Conservation (phyloP, 768 basidiomycete genomes). For the Boletellus ananas region DNA sequence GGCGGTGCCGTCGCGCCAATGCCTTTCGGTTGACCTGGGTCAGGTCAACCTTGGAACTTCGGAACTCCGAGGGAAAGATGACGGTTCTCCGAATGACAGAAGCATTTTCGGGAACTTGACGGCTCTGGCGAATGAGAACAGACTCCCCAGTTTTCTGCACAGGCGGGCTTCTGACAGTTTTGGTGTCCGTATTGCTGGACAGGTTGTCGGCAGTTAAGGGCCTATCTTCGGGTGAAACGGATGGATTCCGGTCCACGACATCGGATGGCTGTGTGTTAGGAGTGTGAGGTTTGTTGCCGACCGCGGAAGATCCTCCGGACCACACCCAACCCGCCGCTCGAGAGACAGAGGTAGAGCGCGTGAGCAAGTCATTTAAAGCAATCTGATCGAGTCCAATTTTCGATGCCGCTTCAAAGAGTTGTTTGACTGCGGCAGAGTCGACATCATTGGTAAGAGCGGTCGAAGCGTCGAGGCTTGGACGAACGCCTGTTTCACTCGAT, state of each 20-base stretch:
- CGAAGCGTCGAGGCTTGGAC: constrained; percentile 24
- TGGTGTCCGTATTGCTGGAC: constrained; percentile 26
- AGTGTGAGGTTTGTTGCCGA: constrained; percentile 18
- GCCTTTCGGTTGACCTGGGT: constrained; percentile 52
- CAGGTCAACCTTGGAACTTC: constrained; percentile 53
- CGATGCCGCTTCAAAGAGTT: constrained; percentile 72
- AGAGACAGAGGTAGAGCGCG: constrained; percentile 67
- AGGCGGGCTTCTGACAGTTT: constrained; percentile 27
- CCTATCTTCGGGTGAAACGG: constrained; percentile 22
- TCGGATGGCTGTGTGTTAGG: constrained; percentile 17
- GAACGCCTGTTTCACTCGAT: constrained; percentile 14
- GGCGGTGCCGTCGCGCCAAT: constrained; percentile 47
- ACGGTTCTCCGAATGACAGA: constrained; percentile 74
- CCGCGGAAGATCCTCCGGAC: constrained; percentile 25
- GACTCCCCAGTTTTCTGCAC: constrained; percentile 22
- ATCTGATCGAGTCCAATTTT: constrained; percentile 72
- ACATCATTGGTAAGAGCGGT: constrained; percentile 24
- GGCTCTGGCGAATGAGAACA: constrained; percentile 29
- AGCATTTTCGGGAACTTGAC: constrained; percentile 35
- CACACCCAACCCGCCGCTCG: constrained; percentile 43
- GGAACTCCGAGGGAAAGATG: constrained; percentile 69
- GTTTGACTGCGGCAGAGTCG: constrained; percentile 57
- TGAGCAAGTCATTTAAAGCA: constrained; percentile 65
- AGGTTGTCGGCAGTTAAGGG: constrained; percentile 29
- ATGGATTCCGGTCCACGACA: constrained; percentile 10